phyloP scores from a whole-genome alignment of 2,329 filamentous ascomycete genomes.

The Fusarium veterinarium region DNA sequence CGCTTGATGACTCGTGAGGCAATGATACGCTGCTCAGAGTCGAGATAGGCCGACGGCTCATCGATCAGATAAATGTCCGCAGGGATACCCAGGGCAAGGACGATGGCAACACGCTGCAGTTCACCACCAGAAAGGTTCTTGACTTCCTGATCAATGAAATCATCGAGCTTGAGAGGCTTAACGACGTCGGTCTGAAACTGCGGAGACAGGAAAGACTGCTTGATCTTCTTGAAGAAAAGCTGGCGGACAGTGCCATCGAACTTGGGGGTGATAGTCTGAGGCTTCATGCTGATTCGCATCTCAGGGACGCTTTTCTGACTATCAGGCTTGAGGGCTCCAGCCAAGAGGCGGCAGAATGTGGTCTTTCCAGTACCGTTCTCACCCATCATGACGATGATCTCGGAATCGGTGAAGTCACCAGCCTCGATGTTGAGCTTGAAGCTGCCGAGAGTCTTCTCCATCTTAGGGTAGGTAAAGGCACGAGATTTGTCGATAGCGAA shows the following conservation, averaged over 20 bases:
- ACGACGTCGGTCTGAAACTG: conserved; percentile 99
- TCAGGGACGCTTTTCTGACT: conserved; percentile 80
- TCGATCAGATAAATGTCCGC: conserved; percentile 99
- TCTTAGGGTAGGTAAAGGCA: conserved; percentile 86
- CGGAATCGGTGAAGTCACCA: conserved; percentile 94
- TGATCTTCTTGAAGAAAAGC: conserved; percentile 99
- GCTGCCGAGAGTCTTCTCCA: conserved; percentile 91
- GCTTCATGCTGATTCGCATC: conserved; percentile 99
- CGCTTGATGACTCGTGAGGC: conserved; percentile 98
- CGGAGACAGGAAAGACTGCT: conserved; percentile 92
- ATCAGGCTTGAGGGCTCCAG: conserved; percentile 93
- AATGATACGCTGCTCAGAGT: conserved; percentile 99
- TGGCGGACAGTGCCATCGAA: conserved; percentile 97
- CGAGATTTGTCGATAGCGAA: conserved; percentile 86
- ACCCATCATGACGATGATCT: conserved; percentile 99
- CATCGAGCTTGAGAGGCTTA: conserved; percentile 98
- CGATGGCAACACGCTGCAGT: conserved; percentile 98
- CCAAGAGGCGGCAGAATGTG: conserved; percentile 96
- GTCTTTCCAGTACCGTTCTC: conserved; percentile 99
- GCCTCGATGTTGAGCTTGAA: conserved; percentile 86
- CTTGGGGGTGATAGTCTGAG: conserved; percentile 98
- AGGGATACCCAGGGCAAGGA: conserved; percentile 92
- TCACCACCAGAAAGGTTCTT: conserved; percentile 99
- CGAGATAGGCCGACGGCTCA: conserved; percentile 95
- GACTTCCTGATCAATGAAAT: conserved; percentile 99